Evolutionary conservation across 306 rosid species (phyloP), one percentile per base, ranked within the genome.

Genomic region (Quercus ilex): DNA sequence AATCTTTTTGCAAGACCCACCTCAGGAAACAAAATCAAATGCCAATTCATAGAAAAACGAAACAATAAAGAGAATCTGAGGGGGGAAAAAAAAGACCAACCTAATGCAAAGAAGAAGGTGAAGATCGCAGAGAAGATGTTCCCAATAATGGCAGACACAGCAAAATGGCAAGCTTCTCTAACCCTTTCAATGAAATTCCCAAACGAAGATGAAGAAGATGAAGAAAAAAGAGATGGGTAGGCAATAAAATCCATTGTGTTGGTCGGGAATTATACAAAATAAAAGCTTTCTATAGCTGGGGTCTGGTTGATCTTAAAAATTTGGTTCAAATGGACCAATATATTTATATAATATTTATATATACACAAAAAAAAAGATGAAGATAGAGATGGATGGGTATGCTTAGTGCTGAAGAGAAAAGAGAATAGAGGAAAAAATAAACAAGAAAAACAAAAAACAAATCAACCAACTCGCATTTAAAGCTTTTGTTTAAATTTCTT

Each of bases 41-140:
- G 52, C 52, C 72, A 35, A 68, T 68, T 68, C 52, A 4, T 7
- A 21, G 72, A 33, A 68, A 6, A 68, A 35, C 18, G 72, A 68
- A 68, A 33, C 20, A 68, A 68, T 10, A 35, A 10, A 41, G 58
- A 12, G 62, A 76, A 25, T 7, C 6, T 17, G 60, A 65, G 67
- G 64, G 15, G 28, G 15, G 31, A 26, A 33, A 17, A 53, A 30
- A 60, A 69, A 71, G 35, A 78, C 88, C 10, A 79, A 96, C 99
- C 99, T 86, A 96, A 83, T 28, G 99, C 99, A 69, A 96, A 96
- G 88, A 91, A 95, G 73, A 96, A 93, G 59, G 99, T 96, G 86
- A 96, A 86, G 92, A 96, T 96, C 89, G 97, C 99, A 23, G 99
- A 93, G 78, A 96, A 90, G 75, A 96, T 83, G 84, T 91, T 96